Evolutionary conservation across 805 yeast genomes (phyloP).

Genomic region (Cyberlindnera petersonii): DNA sequence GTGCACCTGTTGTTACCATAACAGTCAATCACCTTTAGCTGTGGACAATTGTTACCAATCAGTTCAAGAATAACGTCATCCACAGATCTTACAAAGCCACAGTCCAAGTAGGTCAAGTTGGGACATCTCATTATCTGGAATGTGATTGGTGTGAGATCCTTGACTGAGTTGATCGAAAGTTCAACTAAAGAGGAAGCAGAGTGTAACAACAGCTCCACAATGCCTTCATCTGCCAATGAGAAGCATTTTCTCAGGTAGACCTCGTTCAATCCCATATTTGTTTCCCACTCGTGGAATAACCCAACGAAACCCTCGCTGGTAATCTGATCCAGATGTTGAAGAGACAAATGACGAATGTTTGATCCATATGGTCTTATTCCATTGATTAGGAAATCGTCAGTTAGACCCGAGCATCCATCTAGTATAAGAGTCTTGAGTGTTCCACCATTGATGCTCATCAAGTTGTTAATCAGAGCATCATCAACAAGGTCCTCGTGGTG

Average conservation of each 20-base stretch:
- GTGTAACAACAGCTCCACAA: conserved; percentile 58
- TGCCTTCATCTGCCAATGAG: conserved; percentile 57
- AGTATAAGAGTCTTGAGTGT: conserved; percentile 53
- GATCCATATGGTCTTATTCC: conserved; percentile 60
- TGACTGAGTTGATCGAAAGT: conserved; percentile 71
- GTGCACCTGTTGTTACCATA: conserved; percentile 76
- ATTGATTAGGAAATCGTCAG: conserved; percentile 56
- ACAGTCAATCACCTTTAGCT: conserved; percentile 65
- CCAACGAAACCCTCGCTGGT: conserved; percentile 63
- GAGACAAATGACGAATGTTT: conserved; percentile 52
- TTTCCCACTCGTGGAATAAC: conserved; percentile 54
- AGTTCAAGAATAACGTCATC: conserved; percentile 64
- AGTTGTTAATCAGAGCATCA: conserved; percentile 61
- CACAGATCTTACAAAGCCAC: conserved; percentile 75
- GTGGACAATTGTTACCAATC: conserved; percentile 56
- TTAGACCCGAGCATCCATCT: conserved; percentile 70
- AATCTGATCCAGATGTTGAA: conserved; percentile 56
- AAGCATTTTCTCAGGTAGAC: conserved; percentile 65
- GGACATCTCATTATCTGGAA: conserved; percentile 51
- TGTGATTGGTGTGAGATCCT: conserved; percentile 46
- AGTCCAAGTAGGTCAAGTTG: conserved; percentile 61
- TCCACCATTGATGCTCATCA: conserved; percentile 60
- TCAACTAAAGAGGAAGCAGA: conserved; percentile 63
- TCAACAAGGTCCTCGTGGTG: conserved; percentile 57
- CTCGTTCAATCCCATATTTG: conserved; percentile 53